These are phyloP conservation scores for Cladophialophora immunda DNA, from an alignment of 2,329 filamentous ascomycete genomes.

Conservation along the genomic window DNA sequence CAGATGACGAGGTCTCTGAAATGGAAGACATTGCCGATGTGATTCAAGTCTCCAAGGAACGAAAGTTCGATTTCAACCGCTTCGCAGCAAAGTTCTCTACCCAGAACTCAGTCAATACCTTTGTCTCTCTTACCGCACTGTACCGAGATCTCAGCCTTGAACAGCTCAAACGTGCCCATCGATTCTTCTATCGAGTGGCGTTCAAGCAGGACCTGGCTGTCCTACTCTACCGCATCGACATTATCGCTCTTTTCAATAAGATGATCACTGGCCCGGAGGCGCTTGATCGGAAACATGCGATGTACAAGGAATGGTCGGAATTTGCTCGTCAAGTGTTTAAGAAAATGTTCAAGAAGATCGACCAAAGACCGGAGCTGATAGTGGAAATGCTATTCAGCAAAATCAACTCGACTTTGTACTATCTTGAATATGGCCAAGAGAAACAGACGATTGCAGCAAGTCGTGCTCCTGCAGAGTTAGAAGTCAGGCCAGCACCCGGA, in stretches of 20 bases:
- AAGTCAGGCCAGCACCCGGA: constrained; percentile 77
- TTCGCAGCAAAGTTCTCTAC: constrained; percentile 83
- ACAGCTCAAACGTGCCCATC: constrained; percentile 90
- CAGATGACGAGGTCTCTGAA: constrained; percentile 67
- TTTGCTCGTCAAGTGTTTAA: constrained; percentile 84
- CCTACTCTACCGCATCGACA: constrained; percentile 88
- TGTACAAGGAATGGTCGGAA: constrained; percentile 90
- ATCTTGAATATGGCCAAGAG: constrained; percentile 89
- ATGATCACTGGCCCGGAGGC: constrained; percentile 90
- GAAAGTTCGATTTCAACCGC: constrained; percentile 91
- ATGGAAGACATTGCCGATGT: constrained; percentile 78
- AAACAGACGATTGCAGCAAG: constrained; percentile 74
- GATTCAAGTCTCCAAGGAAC: constrained; percentile 76
- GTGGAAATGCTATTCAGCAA: constrained; percentile 97
- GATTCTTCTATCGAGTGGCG: constrained; percentile 91
- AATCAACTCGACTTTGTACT: constrained; percentile 80
- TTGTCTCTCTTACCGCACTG: constrained; percentile 78
- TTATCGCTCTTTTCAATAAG: constrained; percentile 84
- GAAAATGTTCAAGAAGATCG: constrained; percentile 82
- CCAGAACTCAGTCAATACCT: constrained; percentile 88
- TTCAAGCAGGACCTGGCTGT: constrained; percentile 95
- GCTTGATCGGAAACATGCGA: constrained; percentile 70
- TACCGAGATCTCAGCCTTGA: constrained; percentile 80
- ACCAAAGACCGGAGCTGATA: constrained; percentile 83
- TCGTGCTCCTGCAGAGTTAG: constrained; percentile 79